Conservation (phyloP, 192 early-diverging fungal genomes). For the Polychytrium aggregatum region DNA sequence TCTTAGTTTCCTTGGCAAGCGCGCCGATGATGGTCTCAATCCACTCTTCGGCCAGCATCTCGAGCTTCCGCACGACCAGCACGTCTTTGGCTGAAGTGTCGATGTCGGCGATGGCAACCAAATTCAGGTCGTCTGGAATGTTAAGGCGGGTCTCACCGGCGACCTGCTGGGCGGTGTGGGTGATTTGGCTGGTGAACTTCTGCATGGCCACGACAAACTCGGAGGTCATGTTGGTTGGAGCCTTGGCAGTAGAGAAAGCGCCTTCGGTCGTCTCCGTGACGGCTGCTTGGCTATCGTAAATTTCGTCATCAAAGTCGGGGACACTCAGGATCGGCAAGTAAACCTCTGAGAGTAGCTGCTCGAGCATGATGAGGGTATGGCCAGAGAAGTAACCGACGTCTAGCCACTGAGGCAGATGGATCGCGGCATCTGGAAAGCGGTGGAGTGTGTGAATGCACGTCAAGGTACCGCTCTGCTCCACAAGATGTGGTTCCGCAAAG, state of each 20-base stretch:
- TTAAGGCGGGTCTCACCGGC: constrained; percentile 41
- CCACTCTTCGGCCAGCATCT: constrained; percentile 45
- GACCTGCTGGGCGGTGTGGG: constrained; percentile 46
- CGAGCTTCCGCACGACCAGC: constrained; percentile 18
- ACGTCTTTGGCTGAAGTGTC: constrained; percentile 22
- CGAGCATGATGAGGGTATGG: constrained; percentile 43
- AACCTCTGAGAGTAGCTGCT: constrained; percentile 40
- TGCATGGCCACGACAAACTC: constrained; percentile 38
- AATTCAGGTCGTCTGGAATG: constrained; percentile 39
- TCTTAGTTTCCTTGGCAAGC: constrained; percentile 34
- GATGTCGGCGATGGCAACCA: constrained; percentile 19
- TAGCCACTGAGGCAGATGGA: constrained; percentile 19
- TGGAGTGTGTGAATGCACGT: not conserved
- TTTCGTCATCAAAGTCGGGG: constrained; percentile 7
- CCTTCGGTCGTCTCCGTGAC: not conserved
- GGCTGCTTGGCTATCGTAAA: constrained; percentile 2
- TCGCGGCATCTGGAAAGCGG: constrained; percentile 22
- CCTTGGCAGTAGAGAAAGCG: not conserved
- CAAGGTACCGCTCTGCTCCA: too few species aligned
- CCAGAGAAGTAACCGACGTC: constrained; percentile 45
- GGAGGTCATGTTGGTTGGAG: constrained; percentile 11
- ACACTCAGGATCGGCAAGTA: constrained; percentile 40
- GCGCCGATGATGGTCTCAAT: constrained; percentile 38
- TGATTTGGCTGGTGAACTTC: constrained; percentile 37
- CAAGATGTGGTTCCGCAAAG: too few species aligned